Percentiles rank a stretch among this genome's conserved stretches.
These are phyloP conservation scores for Lachnellula subtilissima DNA, from an alignment of 2,329 filamentous ascomycete genomes.

Conservation along the genomic window DNA sequence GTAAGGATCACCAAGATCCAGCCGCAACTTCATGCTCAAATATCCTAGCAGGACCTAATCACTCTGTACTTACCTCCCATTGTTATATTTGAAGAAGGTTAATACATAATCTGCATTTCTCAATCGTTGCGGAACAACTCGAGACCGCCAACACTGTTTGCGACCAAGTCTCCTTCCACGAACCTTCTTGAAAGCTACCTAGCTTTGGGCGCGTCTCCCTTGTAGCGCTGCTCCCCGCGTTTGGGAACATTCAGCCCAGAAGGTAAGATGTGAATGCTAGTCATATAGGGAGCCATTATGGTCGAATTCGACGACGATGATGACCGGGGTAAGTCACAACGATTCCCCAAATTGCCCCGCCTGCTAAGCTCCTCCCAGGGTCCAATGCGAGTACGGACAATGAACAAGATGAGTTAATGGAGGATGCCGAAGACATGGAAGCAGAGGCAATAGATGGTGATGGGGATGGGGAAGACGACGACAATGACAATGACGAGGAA, in stretches of 20 bases:
- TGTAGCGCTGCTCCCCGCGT: background rate
- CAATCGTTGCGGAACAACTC: background rate
- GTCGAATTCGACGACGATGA: conserved; percentile 30
- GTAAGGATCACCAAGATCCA: too few species aligned
- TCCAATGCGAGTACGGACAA: conserved; percentile 44
- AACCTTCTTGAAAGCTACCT: background rate
- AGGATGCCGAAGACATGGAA: conserved; percentile 38
- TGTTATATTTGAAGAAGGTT: background rate
- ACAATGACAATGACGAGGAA: conserved; percentile 39
- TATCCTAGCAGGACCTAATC: background rate
- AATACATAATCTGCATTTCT: background rate
- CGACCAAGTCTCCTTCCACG: background rate
- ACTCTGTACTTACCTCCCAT: background rate
- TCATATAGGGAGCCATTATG: conserved; percentile 20
- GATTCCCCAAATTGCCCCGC: background rate
- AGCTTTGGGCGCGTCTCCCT: background rate
- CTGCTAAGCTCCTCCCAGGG: conserved; percentile 17
- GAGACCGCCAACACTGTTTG: background rate
- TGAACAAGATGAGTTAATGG: conserved; percentile 56
- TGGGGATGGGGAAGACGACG: conserved; percentile 30
- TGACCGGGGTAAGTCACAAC: conserved; percentile 25
- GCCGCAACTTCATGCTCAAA: too few species aligned
- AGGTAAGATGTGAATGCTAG: conserved; percentile 13
- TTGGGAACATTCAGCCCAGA: background rate
- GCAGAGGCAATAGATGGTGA: conserved; percentile 31